These are phyloP conservation scores for Lachnellula cervina DNA, from an alignment of 2,329 filamentous ascomycete genomes.

Conservation along the genomic window DNA sequence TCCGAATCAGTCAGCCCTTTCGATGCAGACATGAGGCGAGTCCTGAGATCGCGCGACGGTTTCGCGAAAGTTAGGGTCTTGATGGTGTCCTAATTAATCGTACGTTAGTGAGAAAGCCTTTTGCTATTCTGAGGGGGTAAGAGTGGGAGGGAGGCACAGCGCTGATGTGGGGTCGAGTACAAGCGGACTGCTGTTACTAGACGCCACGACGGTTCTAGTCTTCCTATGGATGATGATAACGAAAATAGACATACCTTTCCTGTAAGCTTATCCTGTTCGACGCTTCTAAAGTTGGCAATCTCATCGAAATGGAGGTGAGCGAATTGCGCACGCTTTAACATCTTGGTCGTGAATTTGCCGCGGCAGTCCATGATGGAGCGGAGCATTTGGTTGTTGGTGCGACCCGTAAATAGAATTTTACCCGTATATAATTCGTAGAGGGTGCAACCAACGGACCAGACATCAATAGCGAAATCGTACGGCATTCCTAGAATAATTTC, in stretches of 20 bases:
- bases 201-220: conserved; percentile 29
- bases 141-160: background rate
- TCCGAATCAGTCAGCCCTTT: conserved; percentile 70
- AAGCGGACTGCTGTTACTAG: background rate
- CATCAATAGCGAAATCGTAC: conserved; percentile 90
- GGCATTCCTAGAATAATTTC: conserved; percentile 97
- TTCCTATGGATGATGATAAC: conserved; percentile 1
- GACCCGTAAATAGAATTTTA: conserved; percentile 91
- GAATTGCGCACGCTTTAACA: conserved; percentile 77
- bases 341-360: conserved; percentile 83
- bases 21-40: conserved; percentile 69
- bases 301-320: conserved; percentile 79
- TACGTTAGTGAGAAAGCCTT: conserved; percentile 9
- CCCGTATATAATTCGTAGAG: conserved; percentile 96
- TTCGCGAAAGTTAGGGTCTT: conserved; percentile 66
- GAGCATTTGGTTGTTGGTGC: conserved; percentile 98
- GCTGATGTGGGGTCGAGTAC: conserved; percentile 6
- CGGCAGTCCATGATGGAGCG: conserved; percentile 93
- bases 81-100: conserved; percentile 52
- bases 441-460: conserved; percentile 98
- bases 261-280: conserved; percentile 82
- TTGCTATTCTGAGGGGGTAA: conserved; percentile 4
- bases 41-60: conserved; percentile 75
- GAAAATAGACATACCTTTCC: conserved; percentile 57
- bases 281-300: conserved; percentile 74